Evolutionary conservation across 2,329 filamentous ascomycete species (phyloP).

Genomic region (Colletotrichum gigasporum): DNA sequence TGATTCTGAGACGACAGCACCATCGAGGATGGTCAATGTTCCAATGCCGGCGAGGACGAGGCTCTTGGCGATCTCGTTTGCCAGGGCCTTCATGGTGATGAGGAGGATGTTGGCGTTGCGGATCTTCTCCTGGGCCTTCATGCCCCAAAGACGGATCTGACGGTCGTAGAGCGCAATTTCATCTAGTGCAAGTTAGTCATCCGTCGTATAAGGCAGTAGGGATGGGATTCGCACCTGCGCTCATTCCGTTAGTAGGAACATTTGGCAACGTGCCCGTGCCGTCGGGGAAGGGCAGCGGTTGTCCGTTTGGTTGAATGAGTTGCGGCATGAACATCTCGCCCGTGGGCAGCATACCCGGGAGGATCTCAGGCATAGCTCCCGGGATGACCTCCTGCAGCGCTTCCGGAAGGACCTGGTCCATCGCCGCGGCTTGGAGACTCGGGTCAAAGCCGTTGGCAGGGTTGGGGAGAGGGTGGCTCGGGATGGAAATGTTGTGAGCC

Average conservation of each 20-base stretch:
- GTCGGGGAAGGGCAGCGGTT: constrained; percentile 28
- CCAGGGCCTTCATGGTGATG: constrained; percentile 86
- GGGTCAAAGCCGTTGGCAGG: constrained; percentile 17
- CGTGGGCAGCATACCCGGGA: constrained; percentile 30
- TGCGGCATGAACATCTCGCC: constrained; percentile 33
- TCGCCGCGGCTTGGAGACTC: constrained; percentile 25
- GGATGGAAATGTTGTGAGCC: constrained; percentile 4
- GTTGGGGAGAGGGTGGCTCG: constrained; percentile 17
- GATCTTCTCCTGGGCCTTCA: constrained; percentile 93
- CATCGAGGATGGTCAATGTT: constrained; percentile 88
- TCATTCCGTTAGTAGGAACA: constrained; percentile 37
- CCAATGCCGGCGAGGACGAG: constrained; percentile 93
- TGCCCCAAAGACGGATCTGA: constrained; percentile 96
- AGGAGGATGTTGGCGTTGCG: constrained; percentile 90
- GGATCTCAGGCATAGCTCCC: constrained; percentile 30
- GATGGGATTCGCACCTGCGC: constrained; percentile 37
- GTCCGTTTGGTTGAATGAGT: constrained; percentile 12
- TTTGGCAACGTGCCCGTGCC: constrained; percentile 30
- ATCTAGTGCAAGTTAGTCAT: constrained; percentile 60
- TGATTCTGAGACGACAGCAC: constrained; percentile 76
- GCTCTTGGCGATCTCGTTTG: constrained; percentile 93
- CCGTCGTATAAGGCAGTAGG: background rate
- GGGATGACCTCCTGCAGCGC: constrained; percentile 32
- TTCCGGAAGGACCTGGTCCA: constrained; percentile 32
- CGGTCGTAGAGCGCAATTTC: constrained; percentile 98